Evolutionary conservation across 306 rosid species (phyloP).

Genomic region (Begonia masoniana): DNA sequence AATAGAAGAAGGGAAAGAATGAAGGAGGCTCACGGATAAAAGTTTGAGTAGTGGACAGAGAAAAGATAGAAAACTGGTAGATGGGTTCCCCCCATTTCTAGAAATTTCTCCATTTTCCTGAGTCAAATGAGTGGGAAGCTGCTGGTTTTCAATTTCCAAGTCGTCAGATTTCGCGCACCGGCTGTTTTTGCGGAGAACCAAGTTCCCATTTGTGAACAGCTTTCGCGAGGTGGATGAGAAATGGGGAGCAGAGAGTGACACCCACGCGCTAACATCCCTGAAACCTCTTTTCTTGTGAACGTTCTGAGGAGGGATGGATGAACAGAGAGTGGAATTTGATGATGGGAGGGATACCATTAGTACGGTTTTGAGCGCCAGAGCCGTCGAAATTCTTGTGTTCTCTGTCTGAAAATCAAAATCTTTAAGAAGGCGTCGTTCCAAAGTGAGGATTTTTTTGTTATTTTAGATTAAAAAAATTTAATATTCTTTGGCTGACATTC

Average conservation of each 20-base stretch:
- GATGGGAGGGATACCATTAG: neutral
- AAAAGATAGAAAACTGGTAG: conserved; percentile 40
- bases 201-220: conserved; percentile 8
- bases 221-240: conserved; percentile 9
- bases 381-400: too few species aligned
- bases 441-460: too few species aligned
- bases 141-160: conserved; percentile 18
- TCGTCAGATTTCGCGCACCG: conserved; percentile 25
- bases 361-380: neutral
- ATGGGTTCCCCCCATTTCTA: conserved; percentile 13
- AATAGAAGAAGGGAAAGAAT: neutral
- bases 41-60: conserved; percentile 77
- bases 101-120: conserved; percentile 5
- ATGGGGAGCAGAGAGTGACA: conserved; percentile 10
- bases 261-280: conserved; percentile 5
- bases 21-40: conserved; percentile 40
- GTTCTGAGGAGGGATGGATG: neutral
- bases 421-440: too few species aligned
- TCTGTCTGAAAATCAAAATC: too few species aligned
- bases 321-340: conserved; percentile 2
- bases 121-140: conserved; percentile 6
- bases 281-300: neutral
- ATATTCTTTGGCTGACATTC: too few species aligned
- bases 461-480: too few species aligned
- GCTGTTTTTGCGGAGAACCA: conserved; percentile 20